phyloP scores from a whole-genome alignment of 2,329 filamentous ascomycete genomes.

The Coniochaeta sp. region DNA sequence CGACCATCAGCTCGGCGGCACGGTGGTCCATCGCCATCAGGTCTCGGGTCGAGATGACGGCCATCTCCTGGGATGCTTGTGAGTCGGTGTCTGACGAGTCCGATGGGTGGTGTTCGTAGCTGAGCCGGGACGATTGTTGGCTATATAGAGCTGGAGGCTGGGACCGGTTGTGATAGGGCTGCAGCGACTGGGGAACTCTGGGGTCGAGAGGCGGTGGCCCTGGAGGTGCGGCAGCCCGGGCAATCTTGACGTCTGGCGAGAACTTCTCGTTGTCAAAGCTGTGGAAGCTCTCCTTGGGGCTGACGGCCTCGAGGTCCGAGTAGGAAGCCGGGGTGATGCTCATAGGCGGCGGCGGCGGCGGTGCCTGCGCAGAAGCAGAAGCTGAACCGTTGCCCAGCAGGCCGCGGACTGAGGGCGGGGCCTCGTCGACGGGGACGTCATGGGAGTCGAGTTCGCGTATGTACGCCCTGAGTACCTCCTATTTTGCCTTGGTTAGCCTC shows the following conservation, averaged over 20 bases:
- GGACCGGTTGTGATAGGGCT: constrained; percentile 8
- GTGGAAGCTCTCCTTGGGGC: constrained; percentile 27
- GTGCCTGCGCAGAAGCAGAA: constrained; percentile 4
- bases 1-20: constrained; percentile 28
- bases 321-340: constrained; percentile 10
- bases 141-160: constrained; percentile 7
- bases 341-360: constrained; percentile 11
- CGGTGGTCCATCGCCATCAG: constrained; percentile 38
- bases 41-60: constrained; percentile 47
- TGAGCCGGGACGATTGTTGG: constrained; percentile 4
- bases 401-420: constrained; percentile 42
- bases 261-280: constrained; percentile 32
- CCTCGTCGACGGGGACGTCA: constrained; percentile 30
- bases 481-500: constrained; percentile 10
- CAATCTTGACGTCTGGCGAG: constrained; percentile 28
- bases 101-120: constrained; percentile 24
- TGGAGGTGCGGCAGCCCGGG: constrained; percentile 12
- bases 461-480: constrained; percentile 54
- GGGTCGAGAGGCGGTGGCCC: constrained; percentile 19
- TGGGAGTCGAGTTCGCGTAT: constrained; percentile 51
- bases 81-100: constrained; percentile 25
- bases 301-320: constrained; percentile 13
- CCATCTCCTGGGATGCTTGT: constrained; percentile 25
- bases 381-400: constrained; percentile 38
- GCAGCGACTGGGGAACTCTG: constrained; percentile 8